Conservation (phyloP, 495 filamentous ascomycete genomes). For the Xylaria bambusicola region DNA sequence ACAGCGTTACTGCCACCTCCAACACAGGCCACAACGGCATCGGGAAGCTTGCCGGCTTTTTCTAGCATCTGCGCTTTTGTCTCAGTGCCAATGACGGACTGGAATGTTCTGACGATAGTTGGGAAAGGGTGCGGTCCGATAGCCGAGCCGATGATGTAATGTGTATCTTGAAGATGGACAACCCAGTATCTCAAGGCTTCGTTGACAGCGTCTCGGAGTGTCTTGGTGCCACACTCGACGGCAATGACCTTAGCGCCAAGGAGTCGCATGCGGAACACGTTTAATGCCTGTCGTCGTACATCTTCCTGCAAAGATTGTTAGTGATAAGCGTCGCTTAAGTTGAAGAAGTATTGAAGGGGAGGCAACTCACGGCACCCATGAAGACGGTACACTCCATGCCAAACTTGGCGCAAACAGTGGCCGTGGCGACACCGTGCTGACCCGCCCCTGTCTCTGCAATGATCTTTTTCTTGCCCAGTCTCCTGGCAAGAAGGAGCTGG, state of each 20-base stretch:
- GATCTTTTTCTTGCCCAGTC: conserved; percentile 88
- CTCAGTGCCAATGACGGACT: conserved; percentile 89
- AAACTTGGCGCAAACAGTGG: conserved; percentile 95
- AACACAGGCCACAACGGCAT: conserved; percentile 94
- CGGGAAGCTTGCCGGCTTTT: conserved; percentile 82
- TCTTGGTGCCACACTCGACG: conserved; percentile 81
- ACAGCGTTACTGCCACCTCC: conserved; percentile 89
- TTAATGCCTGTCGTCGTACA: conserved; percentile 87
- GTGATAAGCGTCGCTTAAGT: background rate
- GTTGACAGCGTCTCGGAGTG: conserved; percentile 93
- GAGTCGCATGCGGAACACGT: conserved; percentile 96
- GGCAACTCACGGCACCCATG: conserved; percentile 72
- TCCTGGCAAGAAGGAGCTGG: conserved; percentile 78
- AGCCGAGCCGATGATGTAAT: conserved; percentile 94
- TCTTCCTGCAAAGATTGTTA: conserved; percentile 60
- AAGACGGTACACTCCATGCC: conserved; percentile 94
- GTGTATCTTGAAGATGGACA: conserved; percentile 79
- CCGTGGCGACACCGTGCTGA: conserved; percentile 93
- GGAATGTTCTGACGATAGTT: conserved; percentile 93
- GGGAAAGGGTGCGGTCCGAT: conserved; percentile 96
- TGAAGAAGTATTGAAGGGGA: background rate
- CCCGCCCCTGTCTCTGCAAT: conserved; percentile 97
- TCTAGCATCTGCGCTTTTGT: conserved; percentile 86
- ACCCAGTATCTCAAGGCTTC: conserved; percentile 91
- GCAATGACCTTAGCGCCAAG: conserved; percentile 86